These are phyloP conservation scores for Colletotrichum sp. DNA, from an alignment of 2,329 filamentous ascomycete genomes.

Conservation along the genomic window DNA sequence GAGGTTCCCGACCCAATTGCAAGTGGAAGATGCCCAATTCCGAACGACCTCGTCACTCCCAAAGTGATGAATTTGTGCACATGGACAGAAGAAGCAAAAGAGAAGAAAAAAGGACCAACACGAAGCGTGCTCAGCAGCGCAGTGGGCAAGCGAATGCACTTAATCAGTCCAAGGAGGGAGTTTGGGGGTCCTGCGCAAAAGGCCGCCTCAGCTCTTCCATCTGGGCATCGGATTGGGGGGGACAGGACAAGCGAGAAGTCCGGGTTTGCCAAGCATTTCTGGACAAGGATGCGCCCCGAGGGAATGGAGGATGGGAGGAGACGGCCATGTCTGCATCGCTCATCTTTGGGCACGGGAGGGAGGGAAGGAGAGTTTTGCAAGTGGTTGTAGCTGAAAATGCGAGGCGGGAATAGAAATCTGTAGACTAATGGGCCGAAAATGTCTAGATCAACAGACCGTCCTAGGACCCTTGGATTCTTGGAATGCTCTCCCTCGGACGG, in stretches of 20 bases:
- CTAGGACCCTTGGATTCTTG: background rate
- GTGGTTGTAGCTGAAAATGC: background rate
- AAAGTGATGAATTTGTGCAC: background rate
- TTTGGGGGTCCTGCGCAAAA: background rate
- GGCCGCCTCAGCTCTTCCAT: background rate
- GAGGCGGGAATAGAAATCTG: background rate
- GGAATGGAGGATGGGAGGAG: background rate
- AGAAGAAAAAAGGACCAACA: background rate
- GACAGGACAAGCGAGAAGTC: background rate
- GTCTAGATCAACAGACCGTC: background rate
- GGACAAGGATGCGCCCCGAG: conserved; percentile 4
- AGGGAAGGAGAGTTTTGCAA: background rate
- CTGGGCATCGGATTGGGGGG: background rate
- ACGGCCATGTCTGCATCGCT: background rate
- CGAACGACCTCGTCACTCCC: background rate
- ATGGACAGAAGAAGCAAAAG: background rate
- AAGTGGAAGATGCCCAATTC: background rate
- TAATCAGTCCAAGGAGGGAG: background rate
- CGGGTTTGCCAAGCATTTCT: background rate
- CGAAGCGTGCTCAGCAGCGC: background rate
- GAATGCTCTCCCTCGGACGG: background rate
- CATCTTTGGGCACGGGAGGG: background rate
- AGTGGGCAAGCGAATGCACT: background rate
- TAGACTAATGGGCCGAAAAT: background rate
- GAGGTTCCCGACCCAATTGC: background rate